These are phyloP conservation scores for Pisolithus sp. DNA, from an alignment of 768 basidiomycete genomes.

Conservation along the genomic window DNA sequence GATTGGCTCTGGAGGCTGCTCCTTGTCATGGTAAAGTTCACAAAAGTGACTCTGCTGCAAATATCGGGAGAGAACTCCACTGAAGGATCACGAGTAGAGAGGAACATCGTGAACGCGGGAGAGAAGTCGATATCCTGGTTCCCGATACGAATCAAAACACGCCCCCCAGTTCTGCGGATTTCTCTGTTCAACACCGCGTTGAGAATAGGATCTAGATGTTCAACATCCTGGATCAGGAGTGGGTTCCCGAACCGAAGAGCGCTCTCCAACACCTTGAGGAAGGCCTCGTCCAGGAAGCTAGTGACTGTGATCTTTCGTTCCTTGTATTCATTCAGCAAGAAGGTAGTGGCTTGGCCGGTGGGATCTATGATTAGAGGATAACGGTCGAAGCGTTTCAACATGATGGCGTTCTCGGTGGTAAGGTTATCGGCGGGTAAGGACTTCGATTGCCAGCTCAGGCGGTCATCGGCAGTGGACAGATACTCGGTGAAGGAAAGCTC, in stretches of 20 bases:
- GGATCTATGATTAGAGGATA: conserved; percentile 98
- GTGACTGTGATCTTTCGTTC: conserved; percentile 97
- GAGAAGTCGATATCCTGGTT: conserved; percentile 99
- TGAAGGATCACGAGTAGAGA: conserved; percentile 94
- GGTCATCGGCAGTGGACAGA: conserved; percentile 93
- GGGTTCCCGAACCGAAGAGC: conserved; percentile 99
- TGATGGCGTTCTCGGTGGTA: conserved; percentile 98
- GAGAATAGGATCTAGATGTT: conserved; percentile 93
- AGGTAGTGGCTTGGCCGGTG: conserved; percentile 93
- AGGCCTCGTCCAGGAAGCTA: conserved; percentile 97
- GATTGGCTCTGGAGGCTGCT: conserved; percentile 98
- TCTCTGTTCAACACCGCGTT: conserved; percentile 97
- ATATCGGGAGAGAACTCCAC: conserved; percentile 98
- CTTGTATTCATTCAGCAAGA: conserved; percentile 90
- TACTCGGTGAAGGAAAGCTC: conserved; percentile 94
- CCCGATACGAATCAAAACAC: conserved; percentile 92
- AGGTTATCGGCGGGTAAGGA: conserved; percentile 93
- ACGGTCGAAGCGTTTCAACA: conserved; percentile 96
- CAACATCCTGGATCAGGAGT: conserved; percentile 94
- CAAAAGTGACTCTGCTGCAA: conserved; percentile 93
- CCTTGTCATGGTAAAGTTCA: conserved; percentile 98
- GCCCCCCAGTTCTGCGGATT: conserved; percentile 91
- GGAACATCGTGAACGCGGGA: conserved; percentile 99
- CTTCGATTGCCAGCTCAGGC: conserved; percentile 92
- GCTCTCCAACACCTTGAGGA: conserved; percentile 96